Conservation (phyloP, 208 protist genomes). For the Balamuthia mandrillaris region DNA sequence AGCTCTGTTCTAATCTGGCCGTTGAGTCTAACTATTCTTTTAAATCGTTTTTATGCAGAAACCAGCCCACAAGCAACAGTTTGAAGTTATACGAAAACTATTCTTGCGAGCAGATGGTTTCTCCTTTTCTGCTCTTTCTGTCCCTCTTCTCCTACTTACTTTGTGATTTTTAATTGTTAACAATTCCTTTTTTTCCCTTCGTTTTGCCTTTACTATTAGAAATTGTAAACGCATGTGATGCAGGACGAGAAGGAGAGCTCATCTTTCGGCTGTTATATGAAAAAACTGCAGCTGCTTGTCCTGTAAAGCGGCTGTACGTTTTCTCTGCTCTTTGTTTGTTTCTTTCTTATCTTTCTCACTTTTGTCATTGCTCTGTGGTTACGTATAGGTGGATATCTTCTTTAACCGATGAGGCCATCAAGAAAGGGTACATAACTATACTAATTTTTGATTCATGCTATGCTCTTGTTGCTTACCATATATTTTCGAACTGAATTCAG, state of each 20-base stretch:
- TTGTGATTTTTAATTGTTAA: background rate
- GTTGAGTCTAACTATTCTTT: background rate
- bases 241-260: constrained; percentile 38
- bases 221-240: constrained; percentile 30
- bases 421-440: background rate
- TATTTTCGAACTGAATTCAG: background rate
- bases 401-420: constrained; percentile 34
- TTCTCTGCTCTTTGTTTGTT: background rate
- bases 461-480: background rate
- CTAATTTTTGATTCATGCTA: background rate
- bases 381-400: constrained; percentile 36
- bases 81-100: constrained; percentile 22
- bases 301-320: constrained; percentile 12
- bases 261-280: constrained; percentile 26
- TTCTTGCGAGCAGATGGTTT: constrained; percentile 20
- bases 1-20: background rate
- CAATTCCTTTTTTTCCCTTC: background rate
- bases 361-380: too few relatives aligned
- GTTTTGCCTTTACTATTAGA: background rate
- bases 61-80: constrained; percentile 16
- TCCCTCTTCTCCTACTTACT: too few relatives aligned
- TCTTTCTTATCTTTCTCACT: too few relatives aligned
- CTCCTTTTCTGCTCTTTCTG: too few relatives aligned
- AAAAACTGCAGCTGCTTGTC: background rate
- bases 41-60: background rate